Evolutionary conservation across 495 filamentous ascomycete genomes (phyloP), one percentile per base, ranked within the genome.

Genomic region (Tetracladium marchalianum): DNA sequence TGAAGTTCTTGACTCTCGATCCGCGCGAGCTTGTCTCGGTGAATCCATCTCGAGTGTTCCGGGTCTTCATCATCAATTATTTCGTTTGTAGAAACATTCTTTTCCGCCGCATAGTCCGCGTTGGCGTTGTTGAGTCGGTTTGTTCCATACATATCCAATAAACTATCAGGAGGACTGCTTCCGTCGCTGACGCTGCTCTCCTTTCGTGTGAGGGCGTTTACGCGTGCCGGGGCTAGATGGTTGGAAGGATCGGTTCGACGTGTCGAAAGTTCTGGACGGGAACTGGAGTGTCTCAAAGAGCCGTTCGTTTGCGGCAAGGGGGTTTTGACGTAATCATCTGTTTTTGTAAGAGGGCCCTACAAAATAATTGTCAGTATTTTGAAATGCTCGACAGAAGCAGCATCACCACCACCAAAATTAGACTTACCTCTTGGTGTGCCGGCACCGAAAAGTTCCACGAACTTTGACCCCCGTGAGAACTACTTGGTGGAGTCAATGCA

Each of bases 1-100:
- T 93, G 86, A 51, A 96, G 69, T 62, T 98, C 92, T 62, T 87
- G 76, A 57, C 74, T 95, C 68, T 98, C 92, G 54, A 98, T 98
- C 59, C 78, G 75, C 31, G 87, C 90, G 39, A 98, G 66, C 65
- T 97, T 98, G 64, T 98, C 92, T 17, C 92, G 75, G 61, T 98
- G 90, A 47, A 98, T 97, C 92, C 92, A 97, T 61, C 82, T 79
- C 39, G 82, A 82, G 51, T 73, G 70, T 34, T 85, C 81, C 24
- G 71, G 66, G 46, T 54, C 55, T 18, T 62, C 59, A 46, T 44
- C 49, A 11, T 56, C 57, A 17, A 51, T 54, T 35, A 39, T 44
- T 4, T 13, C 39, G 15, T 51, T 44, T 9, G 44, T 44, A 35
- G 49, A 44, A n/a, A 35, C 31, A 19, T 22, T 36, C 41, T 55